Base-by-base conservation (phyloP, 768 basidiomycete species). In the Favolaschia claudopus region DNA sequence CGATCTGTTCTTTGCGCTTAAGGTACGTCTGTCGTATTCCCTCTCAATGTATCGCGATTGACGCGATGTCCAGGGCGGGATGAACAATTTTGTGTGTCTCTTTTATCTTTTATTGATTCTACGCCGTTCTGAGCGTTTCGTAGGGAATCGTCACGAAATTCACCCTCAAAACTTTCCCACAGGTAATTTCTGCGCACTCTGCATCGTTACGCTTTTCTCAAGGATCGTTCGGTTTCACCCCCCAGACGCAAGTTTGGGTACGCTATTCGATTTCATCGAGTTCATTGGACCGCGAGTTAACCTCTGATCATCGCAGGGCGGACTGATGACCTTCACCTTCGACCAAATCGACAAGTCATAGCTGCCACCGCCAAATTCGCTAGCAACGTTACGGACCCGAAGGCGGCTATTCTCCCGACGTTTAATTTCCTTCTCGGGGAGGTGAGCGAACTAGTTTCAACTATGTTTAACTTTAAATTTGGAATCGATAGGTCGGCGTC, bases 201-300 rank as follows among this genome's bases (percentile, higher is more conserved):
- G n/a, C n/a, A 24, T 34, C 49, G 44, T 28, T 7, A 7, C n/a
- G n/a, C 17, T 4, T 6, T 38, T 10, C 25, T 19, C 42, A 59
- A 39, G 72, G 73, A 0, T n/a, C n/a, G n/a, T n/a, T n/a, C n/a
- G n/a, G n/a, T n/a, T n/a, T n/a, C n/a, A n/a, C n/a, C n/a, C n/a
- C n/a, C n/a, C n/a, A n/a, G n/a, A n/a, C n/a, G n/a, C 68, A 80
- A 70, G 82, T 89, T 55, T 89, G 86, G 87, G 87, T 88, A 72
- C 14, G 80, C 28, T 27, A 12, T 20, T 51, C 25, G 14, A n/a
- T n/a, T n/a, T n/a, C n/a, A n/a, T n/a, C n/a, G n/a, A n/a, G n/a
- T n/a, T n/a, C n/a, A n/a, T n/a, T n/a, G n/a, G n/a, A n/a, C n/a
- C n/a, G n/a, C n/a, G n/a, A n/a, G n/a, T n/a, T n/a, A n/a, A n/a